Percentiles rank a stretch among this genome's conserved stretches.
These are phyloP conservation scores for Trypanosoma platydactyli DNA, from an alignment of 208 protist species.

Conservation along the genomic window DNA sequence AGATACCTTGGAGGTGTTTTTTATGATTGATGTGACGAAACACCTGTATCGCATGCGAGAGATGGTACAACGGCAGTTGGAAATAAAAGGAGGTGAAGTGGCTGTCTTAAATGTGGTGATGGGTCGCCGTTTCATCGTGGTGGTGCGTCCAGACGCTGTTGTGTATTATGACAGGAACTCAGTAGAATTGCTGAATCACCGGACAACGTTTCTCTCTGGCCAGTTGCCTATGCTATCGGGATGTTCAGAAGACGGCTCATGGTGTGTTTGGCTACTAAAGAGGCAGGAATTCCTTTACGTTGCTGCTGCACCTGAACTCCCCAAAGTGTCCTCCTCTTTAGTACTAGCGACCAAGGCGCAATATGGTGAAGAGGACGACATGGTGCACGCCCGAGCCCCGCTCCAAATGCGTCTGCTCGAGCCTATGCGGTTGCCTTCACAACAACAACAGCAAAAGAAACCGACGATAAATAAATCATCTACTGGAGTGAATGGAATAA, in stretches of 20 bases:
- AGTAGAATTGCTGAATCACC: conserved; percentile 19
- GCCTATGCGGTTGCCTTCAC: conserved; percentile 23
- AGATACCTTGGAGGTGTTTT: conserved; percentile 50
- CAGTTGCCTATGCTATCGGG: conserved; percentile 7
- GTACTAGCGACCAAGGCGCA: not conserved
- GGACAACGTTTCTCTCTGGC: conserved; percentile 23
- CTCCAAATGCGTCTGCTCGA: conserved; percentile 46
- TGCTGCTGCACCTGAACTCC: not conserved
- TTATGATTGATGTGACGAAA: conserved; percentile 29
- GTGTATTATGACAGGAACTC: conserved; percentile 33
- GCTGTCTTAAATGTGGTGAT: conserved; percentile 34
- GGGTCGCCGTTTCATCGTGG: conserved; percentile 30
- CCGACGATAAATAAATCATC: not conserved
- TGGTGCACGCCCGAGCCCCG: conserved; percentile 65
- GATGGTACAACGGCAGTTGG: not conserved
- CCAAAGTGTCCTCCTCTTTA: too few species aligned
- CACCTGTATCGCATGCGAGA: conserved; percentile 10
- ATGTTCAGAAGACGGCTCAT: conserved; percentile 28
- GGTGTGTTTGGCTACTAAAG: conserved; percentile 23
- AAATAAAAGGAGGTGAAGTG: not conserved
- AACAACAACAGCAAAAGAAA: conserved; percentile 17
- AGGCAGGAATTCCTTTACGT: conserved; percentile 20
- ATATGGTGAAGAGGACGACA: conserved; percentile 25
- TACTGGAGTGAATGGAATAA: conserved; percentile 8
- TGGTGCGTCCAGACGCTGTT: conserved; percentile 42